A percentile compares a stretch with the other conserved stretches of the same genome.
phyloP scores from a whole-genome alignment of 2,329 filamentous ascomycete genomes.

The Acarospora socialis region DNA sequence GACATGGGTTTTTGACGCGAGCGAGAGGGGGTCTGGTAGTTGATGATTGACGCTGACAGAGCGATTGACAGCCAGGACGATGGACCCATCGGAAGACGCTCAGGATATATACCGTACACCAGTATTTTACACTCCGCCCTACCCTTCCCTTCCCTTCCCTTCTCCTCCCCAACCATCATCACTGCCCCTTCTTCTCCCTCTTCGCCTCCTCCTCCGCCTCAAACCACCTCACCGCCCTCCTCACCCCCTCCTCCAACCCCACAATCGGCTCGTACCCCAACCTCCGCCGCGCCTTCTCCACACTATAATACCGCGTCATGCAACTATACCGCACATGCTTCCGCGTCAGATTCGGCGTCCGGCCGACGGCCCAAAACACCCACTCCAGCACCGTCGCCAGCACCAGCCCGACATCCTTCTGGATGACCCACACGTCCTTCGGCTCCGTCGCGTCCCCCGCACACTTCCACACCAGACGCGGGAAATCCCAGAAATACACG shows the following conservation, averaged over 20 bases:
- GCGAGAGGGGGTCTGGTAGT: too few species aligned
- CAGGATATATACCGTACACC: slow-evolving; percentile 10
- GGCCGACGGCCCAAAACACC: slow-evolving; percentile 27
- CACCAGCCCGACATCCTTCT: slow-evolving; percentile 25
- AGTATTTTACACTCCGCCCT: slow-evolving; percentile 10
- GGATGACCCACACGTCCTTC: slow-evolving; percentile 27
- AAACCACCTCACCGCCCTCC: slow-evolving; percentile 26
- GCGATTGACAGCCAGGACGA: too few species aligned
- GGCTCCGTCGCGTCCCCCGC: slow-evolving; percentile 31
- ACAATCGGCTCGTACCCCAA: slow-evolving; percentile 33
- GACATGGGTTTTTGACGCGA: too few species aligned
- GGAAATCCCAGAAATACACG: slow-evolving; percentile 83
- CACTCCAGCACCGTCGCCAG: slow-evolving; percentile 30
- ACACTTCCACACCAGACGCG: slow-evolving; percentile 58
- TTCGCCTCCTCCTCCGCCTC: slow-evolving; percentile 22
- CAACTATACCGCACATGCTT: slow-evolving; percentile 33
- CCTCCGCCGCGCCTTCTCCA: slow-evolving; percentile 31
- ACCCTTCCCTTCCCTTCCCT: slow-evolving; percentile 1
- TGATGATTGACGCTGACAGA: too few species aligned
- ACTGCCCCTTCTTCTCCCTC: slow-evolving; percentile 28
- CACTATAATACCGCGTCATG: slow-evolving; percentile 34
- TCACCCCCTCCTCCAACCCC: slow-evolving; percentile 31
- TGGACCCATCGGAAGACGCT: slow-evolving; percentile 2
- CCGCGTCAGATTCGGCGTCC: slow-evolving; percentile 31
- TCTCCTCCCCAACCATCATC: slow-evolving; percentile 9